Evolutionary conservation across 495 filamentous ascomycete species (phyloP).

Genomic region (Penicillium riverlandense): DNA sequence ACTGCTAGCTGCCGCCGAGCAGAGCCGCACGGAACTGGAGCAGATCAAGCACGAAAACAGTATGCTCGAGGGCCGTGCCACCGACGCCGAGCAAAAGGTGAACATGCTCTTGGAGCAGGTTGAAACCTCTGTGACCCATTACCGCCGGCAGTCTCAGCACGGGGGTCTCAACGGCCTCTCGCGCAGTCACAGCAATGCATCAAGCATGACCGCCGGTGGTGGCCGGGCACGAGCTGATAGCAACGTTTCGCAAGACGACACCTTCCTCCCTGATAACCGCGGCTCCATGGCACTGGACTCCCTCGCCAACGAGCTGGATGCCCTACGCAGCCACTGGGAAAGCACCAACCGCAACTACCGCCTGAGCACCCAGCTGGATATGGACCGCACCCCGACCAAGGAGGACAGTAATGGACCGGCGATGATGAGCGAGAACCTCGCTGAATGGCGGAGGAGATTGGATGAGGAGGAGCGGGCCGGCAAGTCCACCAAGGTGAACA

Average conservation of each 20-base stretch:
- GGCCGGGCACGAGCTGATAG: conserved; percentile 36
- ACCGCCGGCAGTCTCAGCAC: conserved; percentile 71
- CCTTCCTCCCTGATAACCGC: conserved; percentile 57
- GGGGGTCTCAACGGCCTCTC: conserved; percentile 33
- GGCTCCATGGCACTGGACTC: conserved; percentile 85
- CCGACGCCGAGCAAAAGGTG: conserved; percentile 89
- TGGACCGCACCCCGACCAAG: conserved; percentile 59
- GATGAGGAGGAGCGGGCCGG: conserved; percentile 51
- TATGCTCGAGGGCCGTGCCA: conserved; percentile 69
- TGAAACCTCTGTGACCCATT: conserved; percentile 86
- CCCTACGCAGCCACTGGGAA: conserved; percentile 86
- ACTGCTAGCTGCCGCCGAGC: conserved; percentile 46
- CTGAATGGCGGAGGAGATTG: conserved; percentile 67
- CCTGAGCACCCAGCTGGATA: conserved; percentile 76
- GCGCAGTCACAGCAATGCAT: conserved; percentile 39
- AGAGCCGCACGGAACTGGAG: conserved; percentile 63
- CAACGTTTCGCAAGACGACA: conserved; percentile 44
- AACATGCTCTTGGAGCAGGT: conserved; percentile 90
- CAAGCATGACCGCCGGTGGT: conserved; percentile 30
- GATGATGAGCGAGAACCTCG: conserved; percentile 58
- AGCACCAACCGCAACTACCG: conserved; percentile 91
- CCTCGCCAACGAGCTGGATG: conserved; percentile 84
- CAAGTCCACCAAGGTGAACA: conserved; percentile 13
- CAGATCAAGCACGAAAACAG: conserved; percentile 75
- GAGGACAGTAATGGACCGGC: conserved; percentile 38